Evolutionary conservation across 805 yeast species (phyloP).

Genomic region (Teunomyces lycoperdinae): DNA sequence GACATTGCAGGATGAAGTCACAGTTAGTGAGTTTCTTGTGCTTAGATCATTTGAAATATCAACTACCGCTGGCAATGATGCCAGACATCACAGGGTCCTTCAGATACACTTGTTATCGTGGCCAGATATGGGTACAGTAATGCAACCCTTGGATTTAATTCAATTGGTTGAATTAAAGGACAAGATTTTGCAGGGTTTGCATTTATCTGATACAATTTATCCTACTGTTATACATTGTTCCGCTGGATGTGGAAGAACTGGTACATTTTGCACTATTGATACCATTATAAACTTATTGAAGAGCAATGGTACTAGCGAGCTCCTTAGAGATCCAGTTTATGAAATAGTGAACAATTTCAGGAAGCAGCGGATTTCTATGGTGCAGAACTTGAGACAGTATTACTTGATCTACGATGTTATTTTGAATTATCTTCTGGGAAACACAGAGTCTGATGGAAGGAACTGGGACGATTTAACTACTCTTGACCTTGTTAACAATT

Average conservation of each 20-base stretch:
- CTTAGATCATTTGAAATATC: constrained; percentile 15
- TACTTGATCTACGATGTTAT: constrained; percentile 46
- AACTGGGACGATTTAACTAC: constrained; percentile 8
- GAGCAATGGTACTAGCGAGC: constrained; percentile 11
- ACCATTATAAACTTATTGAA: constrained; percentile 24
- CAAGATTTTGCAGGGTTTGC: constrained; percentile 11
- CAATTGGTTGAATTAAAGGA: constrained; percentile 36
- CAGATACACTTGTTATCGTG: constrained; percentile 80
- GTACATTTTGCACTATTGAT: constrained; percentile 53
- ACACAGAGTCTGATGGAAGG: not conserved
- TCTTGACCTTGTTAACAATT: constrained; percentile 10
- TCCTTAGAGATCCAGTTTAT: constrained; percentile 41
- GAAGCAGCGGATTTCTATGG: constrained; percentile 55
- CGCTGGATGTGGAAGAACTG: constrained; percentile 66
- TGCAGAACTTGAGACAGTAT: constrained; percentile 55
- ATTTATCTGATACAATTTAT: constrained; percentile 2
- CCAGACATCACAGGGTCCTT: constrained; percentile 43
- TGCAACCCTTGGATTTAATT: constrained; percentile 55
- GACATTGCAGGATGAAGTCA: constrained; percentile 4
- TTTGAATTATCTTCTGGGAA: constrained; percentile 16
- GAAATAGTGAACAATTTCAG: constrained; percentile 47
- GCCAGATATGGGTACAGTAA: constrained; percentile 76
- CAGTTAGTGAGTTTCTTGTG: constrained; percentile 9
- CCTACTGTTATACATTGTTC: constrained; percentile 57
- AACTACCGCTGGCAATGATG: constrained; percentile 6